Evolutionary conservation across 495 filamentous ascomycete species (phyloP).

Genomic region (Annulohypoxylon nitens): DNA sequence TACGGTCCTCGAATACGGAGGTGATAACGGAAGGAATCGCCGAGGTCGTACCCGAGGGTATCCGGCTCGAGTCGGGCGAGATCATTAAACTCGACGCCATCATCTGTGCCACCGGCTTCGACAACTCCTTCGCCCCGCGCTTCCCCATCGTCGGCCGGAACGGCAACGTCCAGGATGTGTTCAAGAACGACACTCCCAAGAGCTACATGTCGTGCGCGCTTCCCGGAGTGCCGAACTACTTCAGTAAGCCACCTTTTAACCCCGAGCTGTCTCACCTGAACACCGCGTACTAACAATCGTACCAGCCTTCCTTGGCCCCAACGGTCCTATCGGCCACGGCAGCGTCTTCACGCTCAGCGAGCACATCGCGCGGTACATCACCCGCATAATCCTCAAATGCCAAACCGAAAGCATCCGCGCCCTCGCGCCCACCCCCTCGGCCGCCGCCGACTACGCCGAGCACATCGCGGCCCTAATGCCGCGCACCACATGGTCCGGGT

Average conservation of each 20-base stretch:
- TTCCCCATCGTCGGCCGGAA: slow-evolving; percentile 70
- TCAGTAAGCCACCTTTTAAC: slow-evolving; percentile 53
- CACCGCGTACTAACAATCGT: slow-evolving; percentile 36
- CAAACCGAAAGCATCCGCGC: slow-evolving; percentile 60
- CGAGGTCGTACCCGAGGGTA: slow-evolving; percentile 68
- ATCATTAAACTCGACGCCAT: slow-evolving; percentile 70
- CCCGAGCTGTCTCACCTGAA: neutral
- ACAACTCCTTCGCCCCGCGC: slow-evolving; percentile 70
- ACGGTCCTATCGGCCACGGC: slow-evolving; percentile 64
- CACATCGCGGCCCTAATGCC: slow-evolving; percentile 63
- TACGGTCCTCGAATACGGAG: slow-evolving; percentile 71
- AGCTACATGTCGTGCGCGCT: slow-evolving; percentile 64
- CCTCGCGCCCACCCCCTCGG: slow-evolving; percentile 55
- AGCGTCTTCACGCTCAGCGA: slow-evolving; percentile 63
- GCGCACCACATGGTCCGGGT: slow-evolving; percentile 60
- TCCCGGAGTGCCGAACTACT: slow-evolving; percentile 62
- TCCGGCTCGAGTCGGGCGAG: slow-evolving; percentile 68
- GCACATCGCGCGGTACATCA: slow-evolving; percentile 63
- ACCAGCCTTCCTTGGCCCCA: slow-evolving; percentile 62
- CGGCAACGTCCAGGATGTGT: slow-evolving; percentile 61
- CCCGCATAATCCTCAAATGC: slow-evolving; percentile 58
- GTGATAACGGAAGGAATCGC: slow-evolving; percentile 70
- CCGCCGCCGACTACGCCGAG: slow-evolving; percentile 60
- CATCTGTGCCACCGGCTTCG: slow-evolving; percentile 80
- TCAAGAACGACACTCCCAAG: slow-evolving; percentile 54